Percentiles rank a stretch among this genome's conserved stretches.
Conservation (phyloP, 306 rosid genomes). For the Benincasa hispida region DNA sequence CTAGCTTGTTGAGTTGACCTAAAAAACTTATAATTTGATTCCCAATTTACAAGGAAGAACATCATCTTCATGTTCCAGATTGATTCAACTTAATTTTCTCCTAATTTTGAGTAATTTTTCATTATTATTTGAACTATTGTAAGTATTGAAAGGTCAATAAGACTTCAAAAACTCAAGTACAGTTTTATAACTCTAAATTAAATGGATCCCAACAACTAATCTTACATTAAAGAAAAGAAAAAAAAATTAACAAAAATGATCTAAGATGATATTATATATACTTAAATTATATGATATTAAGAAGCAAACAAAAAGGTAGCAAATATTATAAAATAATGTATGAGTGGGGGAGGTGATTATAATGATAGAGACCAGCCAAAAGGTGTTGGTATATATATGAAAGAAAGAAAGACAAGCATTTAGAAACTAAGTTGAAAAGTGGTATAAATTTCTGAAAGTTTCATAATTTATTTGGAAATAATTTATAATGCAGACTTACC, state of each 20-base stretch:
- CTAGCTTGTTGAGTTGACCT: too few species aligned
- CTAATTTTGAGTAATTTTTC: not conserved
- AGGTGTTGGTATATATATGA: not conserved
- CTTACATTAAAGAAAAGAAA: not conserved
- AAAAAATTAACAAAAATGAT: not conserved
- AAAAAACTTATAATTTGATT: not conserved
- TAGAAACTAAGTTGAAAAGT: not conserved
- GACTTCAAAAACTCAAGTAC: too few species aligned
- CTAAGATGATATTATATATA: not conserved
- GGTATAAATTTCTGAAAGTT: not conserved
- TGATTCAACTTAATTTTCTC: not conserved
- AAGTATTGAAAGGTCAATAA: not conserved
- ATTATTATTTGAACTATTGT: not conserved
- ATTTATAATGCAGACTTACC: not conserved
- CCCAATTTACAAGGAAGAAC: too few species aligned
- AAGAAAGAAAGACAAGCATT: not conserved
- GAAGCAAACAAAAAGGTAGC: not conserved
- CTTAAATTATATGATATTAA: not conserved
- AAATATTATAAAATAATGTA: not conserved
- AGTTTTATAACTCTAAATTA: too few species aligned
- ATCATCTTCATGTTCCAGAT: too few species aligned
- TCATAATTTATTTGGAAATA: not conserved
- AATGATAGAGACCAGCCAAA: not conserved
- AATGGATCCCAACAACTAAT: not conserved
- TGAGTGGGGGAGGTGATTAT: not conserved